phyloP scores from a whole-genome alignment of 2,329 filamentous ascomycete species.

The Cladosporium sp. region DNA sequence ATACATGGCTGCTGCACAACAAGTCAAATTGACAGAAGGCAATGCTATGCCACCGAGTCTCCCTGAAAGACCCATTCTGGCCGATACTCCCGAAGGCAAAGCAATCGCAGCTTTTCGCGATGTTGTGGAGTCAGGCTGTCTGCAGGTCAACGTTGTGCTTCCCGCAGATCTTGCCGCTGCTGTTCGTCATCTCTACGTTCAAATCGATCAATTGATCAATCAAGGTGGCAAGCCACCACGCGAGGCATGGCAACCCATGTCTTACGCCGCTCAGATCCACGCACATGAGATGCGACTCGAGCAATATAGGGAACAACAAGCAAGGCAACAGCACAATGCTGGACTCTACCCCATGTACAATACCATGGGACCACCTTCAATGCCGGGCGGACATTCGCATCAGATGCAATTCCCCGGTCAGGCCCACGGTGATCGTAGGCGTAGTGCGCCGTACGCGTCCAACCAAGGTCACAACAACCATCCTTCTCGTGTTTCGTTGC shows the following conservation, averaged over 20 bases:
- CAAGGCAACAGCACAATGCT: constrained; percentile 25
- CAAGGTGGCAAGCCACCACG: constrained; percentile 28
- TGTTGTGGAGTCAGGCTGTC: constrained; percentile 36
- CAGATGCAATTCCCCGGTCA: background rate
- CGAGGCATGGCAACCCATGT: constrained; percentile 35
- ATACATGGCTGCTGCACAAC: constrained; percentile 27
- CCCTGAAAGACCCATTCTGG: constrained; percentile 14
- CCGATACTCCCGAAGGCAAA: constrained; percentile 34
- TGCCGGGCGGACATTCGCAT: background rate
- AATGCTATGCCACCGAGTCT: background rate
- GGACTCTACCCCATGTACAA: constrained; percentile 29
- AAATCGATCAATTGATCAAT: constrained; percentile 40
- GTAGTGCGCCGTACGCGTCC: constrained; percentile 6
- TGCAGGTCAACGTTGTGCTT: constrained; percentile 33
- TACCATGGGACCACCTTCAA: background rate
- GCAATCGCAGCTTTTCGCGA: constrained; percentile 36
- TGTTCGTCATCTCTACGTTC: constrained; percentile 37
- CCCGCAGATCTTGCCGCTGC: constrained; percentile 30
- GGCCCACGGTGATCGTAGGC: background rate
- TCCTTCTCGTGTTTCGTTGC: background rate
- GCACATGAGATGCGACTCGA: constrained; percentile 32
- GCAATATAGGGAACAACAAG: constrained; percentile 29
- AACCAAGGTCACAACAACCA: background rate
- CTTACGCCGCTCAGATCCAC: constrained; percentile 36
- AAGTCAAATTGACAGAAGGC: constrained; percentile 1